Evolutionary conservation across 2,329 filamentous ascomycete genomes (phyloP).

Genomic region (Dothistroma septosporum): DNA sequence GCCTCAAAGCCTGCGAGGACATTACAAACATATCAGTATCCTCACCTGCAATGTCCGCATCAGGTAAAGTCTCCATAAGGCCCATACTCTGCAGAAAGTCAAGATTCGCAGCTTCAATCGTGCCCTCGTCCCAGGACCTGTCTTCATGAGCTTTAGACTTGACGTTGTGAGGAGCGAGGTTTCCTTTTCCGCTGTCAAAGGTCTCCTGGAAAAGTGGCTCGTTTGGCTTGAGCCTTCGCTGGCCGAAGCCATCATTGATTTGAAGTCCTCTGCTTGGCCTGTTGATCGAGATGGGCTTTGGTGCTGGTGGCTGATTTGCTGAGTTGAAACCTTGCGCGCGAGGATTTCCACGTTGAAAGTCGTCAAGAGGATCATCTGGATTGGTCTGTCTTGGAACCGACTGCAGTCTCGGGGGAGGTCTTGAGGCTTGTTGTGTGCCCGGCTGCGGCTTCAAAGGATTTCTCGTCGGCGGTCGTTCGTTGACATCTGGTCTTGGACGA

Average conservation of each 20-base stretch:
- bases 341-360: background rate
- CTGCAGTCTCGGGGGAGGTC: background rate
- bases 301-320: background rate
- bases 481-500: background rate
- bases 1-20: background rate
- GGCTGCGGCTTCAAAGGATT: background rate
- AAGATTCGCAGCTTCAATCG: background rate
- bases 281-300: background rate
- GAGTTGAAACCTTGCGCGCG: background rate
- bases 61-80: background rate
- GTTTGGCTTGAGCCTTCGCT: background rate
- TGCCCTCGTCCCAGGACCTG: background rate
- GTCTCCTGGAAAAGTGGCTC: background rate
- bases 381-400: background rate
- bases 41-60: background rate
- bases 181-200: background rate
- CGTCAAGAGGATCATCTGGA: background rate
- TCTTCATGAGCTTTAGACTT: background rate
- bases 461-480: background rate
- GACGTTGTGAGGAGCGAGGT: background rate
- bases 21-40: background rate
- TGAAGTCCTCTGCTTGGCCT: background rate
- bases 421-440: background rate
- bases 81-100: background rate
- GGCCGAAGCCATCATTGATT: background rate